Base-by-base conservation (phyloP, 2,329 filamentous ascomycete genomes). In the Ceratocystis huliohia region DNA sequence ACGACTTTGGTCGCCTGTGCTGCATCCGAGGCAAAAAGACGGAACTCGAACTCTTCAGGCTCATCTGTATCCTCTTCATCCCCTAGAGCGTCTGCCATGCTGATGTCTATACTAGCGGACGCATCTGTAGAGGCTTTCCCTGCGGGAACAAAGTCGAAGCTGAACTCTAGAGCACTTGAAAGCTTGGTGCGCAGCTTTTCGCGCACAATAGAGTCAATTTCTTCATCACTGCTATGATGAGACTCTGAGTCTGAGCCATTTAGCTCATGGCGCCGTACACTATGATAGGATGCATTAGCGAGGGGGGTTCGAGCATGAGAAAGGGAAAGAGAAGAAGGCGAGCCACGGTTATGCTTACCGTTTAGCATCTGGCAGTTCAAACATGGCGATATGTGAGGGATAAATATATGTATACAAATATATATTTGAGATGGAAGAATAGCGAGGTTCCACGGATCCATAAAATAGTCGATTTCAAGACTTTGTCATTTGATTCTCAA, bases 201-300 rank as follows among this genome's bases (percentile, higher is more conserved):
- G 5, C 64, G 65, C 8, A 69, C 22, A 3, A 37, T 25, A 22
- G 28, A 48, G 45, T 61, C 41, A 20, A 66, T 13, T 15, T 63
- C 66, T 28, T 69, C 66, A 50, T 68, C 56, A 3, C 72, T 72
- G 57, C 70, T 71, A 41, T 68, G 66, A 13, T 69, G 68, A 2
- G 70, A 71, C 13, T 70, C 70, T 15, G 17, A 37, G 59, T 73
- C 73, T 10, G 77, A 77, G 61, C 73, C 74, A 66, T 77, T 76
- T 22, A 86, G 74, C 48, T 85, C 82, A 69, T 81, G 77, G 65
- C 84, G 78, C 37, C 83, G 79, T 65, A 86, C 79, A 69, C 83
- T 84, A 65, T 28, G 17, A 30, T 17, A 57, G 30, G 4, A 41
- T 13, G 37, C 3, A 41, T 65, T 64, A 63, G 66, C 46, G 22